phyloP scores from a whole-genome alignment of 2,329 filamentous ascomycete genomes.

The Pseudophaeomoniella oleicola region DNA sequence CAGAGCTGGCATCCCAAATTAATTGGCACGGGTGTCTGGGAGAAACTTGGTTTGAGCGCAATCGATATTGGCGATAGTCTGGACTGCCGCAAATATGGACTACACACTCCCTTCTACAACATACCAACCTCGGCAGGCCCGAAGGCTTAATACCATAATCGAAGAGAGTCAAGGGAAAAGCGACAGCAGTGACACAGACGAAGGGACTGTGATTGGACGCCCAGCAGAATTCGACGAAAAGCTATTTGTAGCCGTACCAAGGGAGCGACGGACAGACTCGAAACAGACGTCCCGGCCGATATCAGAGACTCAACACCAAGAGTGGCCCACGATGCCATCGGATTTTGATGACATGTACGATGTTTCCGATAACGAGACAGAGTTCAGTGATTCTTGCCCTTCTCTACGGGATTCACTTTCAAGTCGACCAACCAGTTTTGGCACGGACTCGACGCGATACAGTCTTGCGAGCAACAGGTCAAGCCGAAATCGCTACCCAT shows the following conservation, averaged over 20 bases:
- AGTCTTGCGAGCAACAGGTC: slow-evolving; percentile 18
- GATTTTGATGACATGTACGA: slow-evolving; percentile 84
- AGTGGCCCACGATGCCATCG: slow-evolving; percentile 48
- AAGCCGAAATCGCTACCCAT: slow-evolving; percentile 38
- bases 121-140: slow-evolving; percentile 43
- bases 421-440: slow-evolving; percentile 35
- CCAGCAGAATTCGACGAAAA: slow-evolving; percentile 15
- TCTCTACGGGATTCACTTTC: slow-evolving; percentile 24
- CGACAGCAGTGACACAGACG: slow-evolving; percentile 17
- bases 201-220: slow-evolving; percentile 18
- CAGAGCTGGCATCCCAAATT: not conserved
- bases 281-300: slow-evolving; percentile 16
- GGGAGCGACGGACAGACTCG: slow-evolving; percentile 6
- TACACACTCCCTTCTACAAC: slow-evolving; percentile 30
- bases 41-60: not conserved
- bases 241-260: slow-evolving; percentile 9
- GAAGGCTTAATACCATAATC: slow-evolving; percentile 50
- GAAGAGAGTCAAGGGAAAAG: slow-evolving; percentile 33
- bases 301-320: slow-evolving; percentile 32
- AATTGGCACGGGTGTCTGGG: not conserved
- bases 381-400: slow-evolving; percentile 30
- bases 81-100: slow-evolving; percentile 11
- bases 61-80: slow-evolving; percentile 1
- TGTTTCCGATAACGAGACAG: slow-evolving; percentile 63
- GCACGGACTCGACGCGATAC: slow-evolving; percentile 23